Percentiles rank a stretch among this genome's conserved stretches.
phyloP scores from a whole-genome alignment of 257 asterid genomes.

The Fraxinus excelsior region DNA sequence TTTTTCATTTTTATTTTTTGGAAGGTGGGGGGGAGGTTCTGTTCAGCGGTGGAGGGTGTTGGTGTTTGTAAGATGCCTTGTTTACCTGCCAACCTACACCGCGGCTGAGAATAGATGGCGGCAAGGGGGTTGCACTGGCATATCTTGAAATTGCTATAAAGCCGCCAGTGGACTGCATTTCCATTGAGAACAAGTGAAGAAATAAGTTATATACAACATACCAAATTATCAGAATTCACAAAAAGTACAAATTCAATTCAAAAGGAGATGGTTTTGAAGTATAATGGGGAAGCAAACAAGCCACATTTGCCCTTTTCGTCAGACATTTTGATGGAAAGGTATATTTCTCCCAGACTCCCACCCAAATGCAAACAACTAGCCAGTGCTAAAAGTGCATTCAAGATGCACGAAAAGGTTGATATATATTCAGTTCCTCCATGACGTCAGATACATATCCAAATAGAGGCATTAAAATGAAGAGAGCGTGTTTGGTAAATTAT shows the following conservation, averaged over 20 bases:
- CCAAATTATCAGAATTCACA: not conserved
- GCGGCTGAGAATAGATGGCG: constrained; percentile 83
- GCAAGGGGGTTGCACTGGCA: constrained; percentile 67
- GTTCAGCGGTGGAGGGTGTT: no score
- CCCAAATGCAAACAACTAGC: no score
- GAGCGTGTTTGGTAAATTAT: not conserved
- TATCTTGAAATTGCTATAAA: constrained; percentile 59
- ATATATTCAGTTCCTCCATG: not conserved
- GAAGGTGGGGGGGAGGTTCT: not conserved
- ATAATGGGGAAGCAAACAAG: no score
- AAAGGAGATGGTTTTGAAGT: no score
- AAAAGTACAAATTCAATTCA: not conserved
- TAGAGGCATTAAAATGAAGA: not conserved
- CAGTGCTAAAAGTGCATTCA: no score
- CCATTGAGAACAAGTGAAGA: constrained; percentile 17
- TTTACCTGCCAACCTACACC: constrained; percentile 98
- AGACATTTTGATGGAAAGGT: no score
- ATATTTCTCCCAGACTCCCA: no score
- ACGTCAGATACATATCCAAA: not conserved
- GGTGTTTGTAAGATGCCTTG: no score
- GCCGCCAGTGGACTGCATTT: constrained; percentile 70
- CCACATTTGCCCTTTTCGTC: no score
- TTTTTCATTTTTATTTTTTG: not conserved
- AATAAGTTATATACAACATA: not conserved
- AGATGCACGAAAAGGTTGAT: not conserved